Evolutionary conservation across 2,329 filamentous ascomycete species (phyloP).

Genomic region (Xylaria sp.): DNA sequence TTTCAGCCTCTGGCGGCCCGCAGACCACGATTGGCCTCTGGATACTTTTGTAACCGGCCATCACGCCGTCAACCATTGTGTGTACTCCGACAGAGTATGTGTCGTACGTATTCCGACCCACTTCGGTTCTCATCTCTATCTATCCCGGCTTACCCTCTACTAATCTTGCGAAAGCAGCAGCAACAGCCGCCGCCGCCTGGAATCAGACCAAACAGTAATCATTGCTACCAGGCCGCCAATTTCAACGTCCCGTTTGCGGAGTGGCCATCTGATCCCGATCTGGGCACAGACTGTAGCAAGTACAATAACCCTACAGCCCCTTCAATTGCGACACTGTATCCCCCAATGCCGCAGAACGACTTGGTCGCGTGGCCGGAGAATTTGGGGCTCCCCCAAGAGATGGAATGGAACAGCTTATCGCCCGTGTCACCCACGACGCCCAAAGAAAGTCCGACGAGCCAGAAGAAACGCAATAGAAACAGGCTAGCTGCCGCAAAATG

Average conservation of each 20-base stretch:
- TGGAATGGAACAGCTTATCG: background rate
- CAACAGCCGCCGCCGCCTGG: background rate
- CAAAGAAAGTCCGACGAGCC: slow-evolving; percentile 1
- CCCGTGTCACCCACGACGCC: slow-evolving; percentile 9
- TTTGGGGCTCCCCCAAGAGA: background rate
- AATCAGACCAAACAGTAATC: background rate
- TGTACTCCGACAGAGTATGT: slow-evolving; percentile 15
- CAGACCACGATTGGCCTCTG: background rate
- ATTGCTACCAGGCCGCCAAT: background rate
- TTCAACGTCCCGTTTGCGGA: slow-evolving; percentile 5
- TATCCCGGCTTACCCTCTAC: background rate
- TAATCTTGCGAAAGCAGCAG: slow-evolving; percentile 4
- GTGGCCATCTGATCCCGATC: slow-evolving; percentile 6
- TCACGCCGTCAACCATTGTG: background rate
- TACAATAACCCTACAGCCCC: background rate
- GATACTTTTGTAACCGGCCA: background rate
- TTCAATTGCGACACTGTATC: background rate
- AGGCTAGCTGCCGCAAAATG: slow-evolving; percentile 66
- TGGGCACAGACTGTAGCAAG: background rate
- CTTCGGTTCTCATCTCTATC: background rate
- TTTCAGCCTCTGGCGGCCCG: background rate
- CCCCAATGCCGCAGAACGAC: slow-evolving; percentile 2
- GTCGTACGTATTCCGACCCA: too few relatives aligned
- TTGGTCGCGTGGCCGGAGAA: background rate
- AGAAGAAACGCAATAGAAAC: slow-evolving; percentile 54